Evolutionary conservation across 2,329 filamentous ascomycete species (phyloP).

Genomic region (Cladophialophora bantiana): DNA sequence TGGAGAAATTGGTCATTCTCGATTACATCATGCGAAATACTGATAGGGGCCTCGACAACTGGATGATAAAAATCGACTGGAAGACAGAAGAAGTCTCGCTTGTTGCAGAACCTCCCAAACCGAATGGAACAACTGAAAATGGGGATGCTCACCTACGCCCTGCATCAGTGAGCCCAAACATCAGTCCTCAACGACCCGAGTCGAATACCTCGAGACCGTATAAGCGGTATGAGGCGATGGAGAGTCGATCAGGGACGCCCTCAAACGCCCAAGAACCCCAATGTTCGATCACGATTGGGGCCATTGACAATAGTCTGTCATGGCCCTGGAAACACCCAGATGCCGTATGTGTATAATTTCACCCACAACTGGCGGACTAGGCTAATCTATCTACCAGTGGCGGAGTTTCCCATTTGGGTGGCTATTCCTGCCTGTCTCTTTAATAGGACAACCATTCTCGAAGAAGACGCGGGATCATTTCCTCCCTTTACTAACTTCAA

Average conservation of each 20-base stretch:
- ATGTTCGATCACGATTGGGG: constrained; percentile 69
- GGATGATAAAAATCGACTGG: constrained; percentile 98
- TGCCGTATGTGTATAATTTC: constrained; percentile 62
- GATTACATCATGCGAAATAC: constrained; percentile 99
- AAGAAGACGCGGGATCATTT: constrained; percentile 94
- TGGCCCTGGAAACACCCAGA: constrained; percentile 99
- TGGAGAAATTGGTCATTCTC: constrained; percentile 95
- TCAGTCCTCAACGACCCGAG: constrained; percentile 45
- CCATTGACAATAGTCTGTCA: constrained; percentile 96
- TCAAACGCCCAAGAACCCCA: constrained; percentile 46
- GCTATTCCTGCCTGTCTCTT: constrained; percentile 94
- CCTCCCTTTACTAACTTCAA: constrained; percentile 91
- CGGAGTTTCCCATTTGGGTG: constrained; percentile 96
- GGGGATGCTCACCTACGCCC: constrained; percentile 67
- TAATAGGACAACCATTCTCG: constrained; percentile 95
- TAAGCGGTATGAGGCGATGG: constrained; percentile 82
- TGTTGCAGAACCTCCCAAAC: constrained; percentile 80
- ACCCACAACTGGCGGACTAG: not conserved
- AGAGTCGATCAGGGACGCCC: constrained; percentile 63
- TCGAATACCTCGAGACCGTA: constrained; percentile 64
- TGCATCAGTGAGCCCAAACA: constrained; percentile 57
- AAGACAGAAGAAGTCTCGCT: constrained; percentile 83
- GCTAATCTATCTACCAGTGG: constrained; percentile 56
- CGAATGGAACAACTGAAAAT: constrained; percentile 59
- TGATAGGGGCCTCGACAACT: constrained; percentile 94